A percentile compares a stretch with the other conserved stretches of the same genome.
Conservation (phyloP, 2,329 filamentous ascomycete species). For the Ophiobolus disseminans region DNA sequence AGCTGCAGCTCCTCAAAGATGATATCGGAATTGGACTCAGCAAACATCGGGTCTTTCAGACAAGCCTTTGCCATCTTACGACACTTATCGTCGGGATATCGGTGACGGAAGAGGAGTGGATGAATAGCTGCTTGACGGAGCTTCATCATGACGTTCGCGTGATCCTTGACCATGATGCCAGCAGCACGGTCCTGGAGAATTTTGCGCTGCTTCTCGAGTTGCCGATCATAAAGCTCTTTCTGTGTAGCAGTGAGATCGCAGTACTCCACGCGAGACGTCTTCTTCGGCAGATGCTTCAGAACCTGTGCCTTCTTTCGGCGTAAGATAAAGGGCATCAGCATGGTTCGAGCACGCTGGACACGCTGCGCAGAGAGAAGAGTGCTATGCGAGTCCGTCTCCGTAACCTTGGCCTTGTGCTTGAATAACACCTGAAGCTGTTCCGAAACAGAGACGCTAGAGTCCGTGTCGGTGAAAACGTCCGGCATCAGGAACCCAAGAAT, state of each 20-base stretch:
- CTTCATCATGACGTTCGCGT: slow-evolving; percentile 75
- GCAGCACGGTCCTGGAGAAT: slow-evolving; percentile 65
- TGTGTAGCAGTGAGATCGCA: slow-evolving; percentile 81
- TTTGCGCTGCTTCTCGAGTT: slow-evolving; percentile 68
- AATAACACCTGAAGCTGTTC: slow-evolving; percentile 87
- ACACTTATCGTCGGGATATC: slow-evolving; percentile 78
- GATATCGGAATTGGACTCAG: slow-evolving; percentile 57
- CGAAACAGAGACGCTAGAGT: slow-evolving; percentile 66
- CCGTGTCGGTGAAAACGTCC: slow-evolving; percentile 71
- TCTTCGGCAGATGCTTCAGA: slow-evolving; percentile 79
- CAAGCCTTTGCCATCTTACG: slow-evolving; percentile 79
- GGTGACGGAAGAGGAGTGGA: slow-evolving; percentile 81
- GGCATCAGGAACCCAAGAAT: slow-evolving; percentile 95
- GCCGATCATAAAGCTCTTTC: slow-evolving; percentile 72
- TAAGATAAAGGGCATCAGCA: slow-evolving; percentile 93
- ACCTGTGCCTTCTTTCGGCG: slow-evolving; percentile 94
- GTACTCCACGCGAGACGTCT: slow-evolving; percentile 77
- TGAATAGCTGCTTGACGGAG: slow-evolving; percentile 92
- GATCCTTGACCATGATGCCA: slow-evolving; percentile 62
- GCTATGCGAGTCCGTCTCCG: slow-evolving; percentile 72
- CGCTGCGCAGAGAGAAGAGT: slow-evolving; percentile 86
- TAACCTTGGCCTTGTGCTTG: slow-evolving; percentile 86
- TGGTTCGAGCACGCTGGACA: slow-evolving; percentile 84
- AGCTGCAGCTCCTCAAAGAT: slow-evolving; percentile 62
- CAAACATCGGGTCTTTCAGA: slow-evolving; percentile 70